Percentiles rank a stretch among this genome's conserved stretches.
These are phyloP conservation scores for Pyrenula massariospora DNA, from an alignment of 495 filamentous ascomycete species.

Conservation along the genomic window DNA sequence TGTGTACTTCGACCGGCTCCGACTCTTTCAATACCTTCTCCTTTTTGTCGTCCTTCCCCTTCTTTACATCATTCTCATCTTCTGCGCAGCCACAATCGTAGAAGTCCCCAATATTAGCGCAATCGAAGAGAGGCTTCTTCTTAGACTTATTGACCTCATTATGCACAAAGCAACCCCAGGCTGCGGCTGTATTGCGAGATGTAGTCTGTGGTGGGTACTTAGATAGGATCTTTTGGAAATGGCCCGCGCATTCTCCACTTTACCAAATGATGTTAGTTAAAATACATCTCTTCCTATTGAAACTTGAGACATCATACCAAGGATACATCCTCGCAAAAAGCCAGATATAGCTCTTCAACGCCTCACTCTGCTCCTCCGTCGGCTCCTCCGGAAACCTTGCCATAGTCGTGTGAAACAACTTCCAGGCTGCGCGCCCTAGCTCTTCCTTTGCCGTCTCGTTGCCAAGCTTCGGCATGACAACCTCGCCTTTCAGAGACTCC, in stretches of 20 bases:
- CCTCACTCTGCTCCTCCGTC: slow-evolving; percentile 67
- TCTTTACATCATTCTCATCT: slow-evolving; percentile 33
- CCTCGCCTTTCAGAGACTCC: slow-evolving; percentile 55
- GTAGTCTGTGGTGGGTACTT: slow-evolving; percentile 88
- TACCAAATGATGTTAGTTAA: background rate
- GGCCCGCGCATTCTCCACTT: slow-evolving; percentile 85
- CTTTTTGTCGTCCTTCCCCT: background rate
- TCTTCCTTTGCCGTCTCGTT: slow-evolving; percentile 91
- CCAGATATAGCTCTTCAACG: slow-evolving; percentile 74
- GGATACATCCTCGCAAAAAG: slow-evolving; percentile 90
- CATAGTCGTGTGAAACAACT: slow-evolving; percentile 91
- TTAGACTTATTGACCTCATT: slow-evolving; percentile 88
- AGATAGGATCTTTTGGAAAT: slow-evolving; percentile 73
- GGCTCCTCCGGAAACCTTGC: slow-evolving; percentile 84
- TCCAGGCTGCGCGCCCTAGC: slow-evolving; percentile 80
- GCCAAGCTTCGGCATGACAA: slow-evolving; percentile 79
- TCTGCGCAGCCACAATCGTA: slow-evolving; percentile 95
- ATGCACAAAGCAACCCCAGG: slow-evolving; percentile 90
- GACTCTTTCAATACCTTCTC: background rate
- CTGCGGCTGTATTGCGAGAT: slow-evolving; percentile 68
- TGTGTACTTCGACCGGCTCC: background rate
- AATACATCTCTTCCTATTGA: background rate
- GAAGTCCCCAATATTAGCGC: slow-evolving; percentile 75
- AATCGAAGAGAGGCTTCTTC: slow-evolving; percentile 75
- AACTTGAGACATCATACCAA: slow-evolving; percentile 31